phyloP scores from a whole-genome alignment of 1,139 yeast species.

The Pichia sp. region DNA sequence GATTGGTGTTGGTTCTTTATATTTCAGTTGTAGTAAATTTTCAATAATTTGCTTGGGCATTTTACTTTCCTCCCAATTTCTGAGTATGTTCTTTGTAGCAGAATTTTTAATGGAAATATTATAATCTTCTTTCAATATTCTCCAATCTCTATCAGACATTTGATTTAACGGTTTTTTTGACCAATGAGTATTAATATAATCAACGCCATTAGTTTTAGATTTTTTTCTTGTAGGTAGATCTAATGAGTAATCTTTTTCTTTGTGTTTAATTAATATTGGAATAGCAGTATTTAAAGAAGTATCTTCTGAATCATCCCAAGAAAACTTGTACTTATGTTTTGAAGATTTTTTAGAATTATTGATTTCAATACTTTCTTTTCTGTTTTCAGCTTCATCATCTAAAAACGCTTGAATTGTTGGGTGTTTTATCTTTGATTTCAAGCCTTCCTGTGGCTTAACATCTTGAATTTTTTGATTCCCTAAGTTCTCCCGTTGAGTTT shows the following conservation, averaged over 20 bases:
- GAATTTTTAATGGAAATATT: constrained; percentile 58
- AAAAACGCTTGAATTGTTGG: background rate
- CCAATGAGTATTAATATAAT: constrained; percentile 49
- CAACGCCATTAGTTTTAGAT: background rate
- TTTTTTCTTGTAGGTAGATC: constrained; percentile 13
- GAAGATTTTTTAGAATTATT: background rate
- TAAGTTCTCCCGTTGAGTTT: constrained; percentile 38
- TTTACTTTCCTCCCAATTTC: constrained; percentile 64
- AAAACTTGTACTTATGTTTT: constrained; percentile 49
- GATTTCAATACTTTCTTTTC: background rate
- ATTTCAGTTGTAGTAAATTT: constrained; percentile 39
- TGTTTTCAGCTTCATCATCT: background rate
- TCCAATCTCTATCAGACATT: constrained; percentile 86
- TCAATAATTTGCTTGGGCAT: constrained; percentile 41
- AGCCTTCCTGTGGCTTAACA: constrained; percentile 11
- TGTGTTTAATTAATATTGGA: constrained; percentile 29
- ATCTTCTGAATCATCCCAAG: constrained; percentile 67
- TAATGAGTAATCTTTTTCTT: constrained; percentile 17
- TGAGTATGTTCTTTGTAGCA: constrained; percentile 49
- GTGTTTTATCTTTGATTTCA: background rate
- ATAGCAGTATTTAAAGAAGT: constrained; percentile 46
- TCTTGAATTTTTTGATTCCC: constrained; percentile 23
- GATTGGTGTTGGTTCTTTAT: constrained; percentile 72
- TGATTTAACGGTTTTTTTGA: constrained; percentile 50
- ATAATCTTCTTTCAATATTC: constrained; percentile 76